phyloP scores from a whole-genome alignment of 371 early-diverging fungal genomes.

The Mortierella sp. region DNA sequence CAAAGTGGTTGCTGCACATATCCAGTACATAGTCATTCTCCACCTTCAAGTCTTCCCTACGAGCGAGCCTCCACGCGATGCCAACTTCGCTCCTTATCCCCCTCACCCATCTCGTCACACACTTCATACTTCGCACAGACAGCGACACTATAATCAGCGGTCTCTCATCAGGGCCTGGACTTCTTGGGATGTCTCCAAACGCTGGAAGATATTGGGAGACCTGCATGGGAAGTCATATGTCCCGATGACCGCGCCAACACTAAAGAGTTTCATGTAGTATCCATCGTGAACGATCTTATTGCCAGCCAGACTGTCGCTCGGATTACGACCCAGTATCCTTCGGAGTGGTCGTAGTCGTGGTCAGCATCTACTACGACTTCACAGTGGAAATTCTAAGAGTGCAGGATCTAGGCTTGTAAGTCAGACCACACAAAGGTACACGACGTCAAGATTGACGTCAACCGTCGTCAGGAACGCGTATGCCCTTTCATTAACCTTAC shows the following conservation, averaged over 20 bases:
- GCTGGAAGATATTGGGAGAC: not conserved
- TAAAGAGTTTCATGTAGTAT: slow-evolving; percentile 1
- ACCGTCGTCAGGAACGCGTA: too few relatives aligned
- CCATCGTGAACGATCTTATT: slow-evolving; percentile 7
- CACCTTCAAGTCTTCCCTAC: too few relatives aligned
- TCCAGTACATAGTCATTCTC: too few relatives aligned
- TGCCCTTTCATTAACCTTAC: too few relatives aligned
- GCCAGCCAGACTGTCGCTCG: slow-evolving; percentile 10
- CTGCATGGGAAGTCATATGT: not conserved
- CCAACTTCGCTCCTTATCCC: too few relatives aligned
- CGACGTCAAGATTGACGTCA: too few relatives aligned
- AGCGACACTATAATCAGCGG: too few relatives aligned
- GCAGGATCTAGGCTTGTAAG: slow-evolving; percentile 6
- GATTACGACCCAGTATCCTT: not conserved
- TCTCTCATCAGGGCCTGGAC: not conserved
- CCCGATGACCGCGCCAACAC: not conserved
- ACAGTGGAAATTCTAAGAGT: slow-evolving; percentile 6
- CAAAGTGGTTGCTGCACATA: too few relatives aligned
- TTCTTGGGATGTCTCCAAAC: slow-evolving; percentile 1
- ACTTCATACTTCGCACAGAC: too few relatives aligned
- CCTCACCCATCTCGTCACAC: too few relatives aligned
- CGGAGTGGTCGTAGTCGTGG: slow-evolving; percentile 3
- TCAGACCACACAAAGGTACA: too few relatives aligned
- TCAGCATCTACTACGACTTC: slow-evolving; percentile 16
- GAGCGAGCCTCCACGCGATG: too few relatives aligned